Evolutionary conservation across 768 basidiomycete species (phyloP).

Genomic region (Suillus spraguei): DNA sequence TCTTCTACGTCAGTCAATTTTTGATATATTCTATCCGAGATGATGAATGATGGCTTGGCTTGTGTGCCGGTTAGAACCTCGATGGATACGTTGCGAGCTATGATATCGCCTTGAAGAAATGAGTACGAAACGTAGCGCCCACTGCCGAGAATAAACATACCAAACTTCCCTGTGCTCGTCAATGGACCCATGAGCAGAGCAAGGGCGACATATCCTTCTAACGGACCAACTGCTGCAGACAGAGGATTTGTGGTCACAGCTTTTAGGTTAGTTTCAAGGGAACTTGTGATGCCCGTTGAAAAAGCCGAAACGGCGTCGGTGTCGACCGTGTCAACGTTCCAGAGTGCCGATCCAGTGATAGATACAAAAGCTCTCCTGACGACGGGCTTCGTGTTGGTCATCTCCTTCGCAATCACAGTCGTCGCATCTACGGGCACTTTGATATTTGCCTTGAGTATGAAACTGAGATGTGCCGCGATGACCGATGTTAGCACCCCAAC

Average conservation of each 20-base stretch:
- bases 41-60: conserved; percentile 80
- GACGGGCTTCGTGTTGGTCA: conserved; percentile 64
- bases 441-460: conserved; percentile 46
- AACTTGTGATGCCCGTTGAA: conserved; percentile 53
- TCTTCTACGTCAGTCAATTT: conserved; percentile 65
- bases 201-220: conserved; percentile 83
- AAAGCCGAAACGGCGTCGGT: conserved; percentile 52
- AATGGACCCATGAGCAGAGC: conserved; percentile 69
- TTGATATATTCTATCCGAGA: conserved; percentile 87
- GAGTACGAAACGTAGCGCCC: conserved; percentile 6
- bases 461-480: conserved; percentile 60
- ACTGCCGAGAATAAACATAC: conserved; percentile 42
- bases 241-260: conserved; percentile 61
- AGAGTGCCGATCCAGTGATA: conserved; percentile 62
- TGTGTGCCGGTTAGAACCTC: conserved; percentile 48
- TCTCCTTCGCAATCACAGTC: conserved; percentile 66
- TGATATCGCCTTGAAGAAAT: conserved; percentile 43
- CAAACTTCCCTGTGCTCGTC: conserved; percentile 49
- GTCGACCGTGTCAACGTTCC: conserved; percentile 42
- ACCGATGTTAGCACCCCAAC: conserved; percentile 53
- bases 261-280: conserved; percentile 74
- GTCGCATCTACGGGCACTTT: conserved; percentile 47
- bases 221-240: conserved; percentile 60
- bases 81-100: conserved; percentile 50
- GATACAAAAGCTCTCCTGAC: conserved; percentile 63